phyloP scores from a whole-genome alignment of 305 asterid genomes.

The Plantago rigida region DNA sequence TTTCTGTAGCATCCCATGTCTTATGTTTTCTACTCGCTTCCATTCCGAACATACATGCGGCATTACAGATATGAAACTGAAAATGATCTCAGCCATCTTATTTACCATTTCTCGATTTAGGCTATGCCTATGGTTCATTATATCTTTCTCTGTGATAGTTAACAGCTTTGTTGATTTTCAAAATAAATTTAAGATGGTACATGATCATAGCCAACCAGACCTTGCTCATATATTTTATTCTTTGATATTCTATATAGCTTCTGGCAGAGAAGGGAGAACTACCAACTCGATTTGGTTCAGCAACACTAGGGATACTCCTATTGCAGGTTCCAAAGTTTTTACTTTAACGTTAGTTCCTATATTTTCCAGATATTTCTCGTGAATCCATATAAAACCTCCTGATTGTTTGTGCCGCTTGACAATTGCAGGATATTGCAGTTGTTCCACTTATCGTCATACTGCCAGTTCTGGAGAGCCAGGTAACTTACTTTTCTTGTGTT shows the following conservation, averaged over 20 bases:
- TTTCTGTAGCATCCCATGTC: slow-evolving; percentile 1
- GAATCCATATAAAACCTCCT: slow-evolving; percentile 17
- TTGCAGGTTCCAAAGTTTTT: slow-evolving; percentile 54
- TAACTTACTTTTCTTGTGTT: slow-evolving; percentile 19
- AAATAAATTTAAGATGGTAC: not conserved
- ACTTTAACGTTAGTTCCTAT: slow-evolving; percentile 14
- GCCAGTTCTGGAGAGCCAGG: slow-evolving; percentile 98
- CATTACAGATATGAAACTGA: no score
- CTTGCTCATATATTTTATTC: slow-evolving; percentile 28
- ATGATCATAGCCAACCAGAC: slow-evolving; percentile 2
- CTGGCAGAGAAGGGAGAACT: slow-evolving; percentile 99
- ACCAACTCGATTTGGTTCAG: slow-evolving; percentile 95
- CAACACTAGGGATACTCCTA: slow-evolving; percentile 89
- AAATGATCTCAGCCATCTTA: no score
- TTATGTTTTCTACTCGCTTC: not conserved
- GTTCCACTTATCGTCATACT: slow-evolving; percentile 95
- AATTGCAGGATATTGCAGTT: slow-evolving; percentile 91
- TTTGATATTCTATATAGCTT: slow-evolving; percentile 55
- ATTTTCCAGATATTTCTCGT: slow-evolving; percentile 20
- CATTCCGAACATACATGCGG: not conserved
- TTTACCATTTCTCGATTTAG: no score
- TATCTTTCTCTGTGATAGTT: no score
- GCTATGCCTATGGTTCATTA: no score
- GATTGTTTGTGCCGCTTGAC: slow-evolving; percentile 35
- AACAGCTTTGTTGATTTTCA: no score